Conservation (phyloP, 2,329 filamentous ascomycete genomes). For the Beauveria brongniartii region DNA sequence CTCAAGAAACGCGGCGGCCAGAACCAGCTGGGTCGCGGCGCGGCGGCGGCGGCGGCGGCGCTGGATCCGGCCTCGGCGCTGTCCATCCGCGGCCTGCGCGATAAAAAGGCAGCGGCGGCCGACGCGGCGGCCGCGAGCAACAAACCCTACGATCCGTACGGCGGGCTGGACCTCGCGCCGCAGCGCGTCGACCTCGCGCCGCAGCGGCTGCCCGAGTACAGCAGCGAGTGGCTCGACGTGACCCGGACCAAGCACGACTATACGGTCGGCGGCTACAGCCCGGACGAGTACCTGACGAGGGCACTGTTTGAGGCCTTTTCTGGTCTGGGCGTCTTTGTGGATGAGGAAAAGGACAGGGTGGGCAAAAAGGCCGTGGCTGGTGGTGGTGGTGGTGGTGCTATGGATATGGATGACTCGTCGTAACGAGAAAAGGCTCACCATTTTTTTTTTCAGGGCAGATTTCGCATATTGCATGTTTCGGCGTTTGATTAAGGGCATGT, state of each 20-base stretch:
- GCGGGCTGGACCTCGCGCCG: conserved; percentile 59
- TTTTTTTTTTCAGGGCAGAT: too few relatives aligned
- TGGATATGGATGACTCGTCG: conserved; percentile 43
- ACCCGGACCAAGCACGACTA: conserved; percentile 58
- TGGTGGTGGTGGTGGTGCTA: conserved; percentile 22
- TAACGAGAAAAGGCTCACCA: conserved; percentile 15
- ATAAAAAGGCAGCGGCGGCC: conserved; percentile 34
- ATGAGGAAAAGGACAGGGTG: conserved; percentile 56
- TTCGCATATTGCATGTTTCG: background rate
- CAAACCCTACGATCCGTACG: conserved; percentile 82
- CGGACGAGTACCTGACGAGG: conserved; percentile 72
- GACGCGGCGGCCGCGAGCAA: conserved; percentile 41
- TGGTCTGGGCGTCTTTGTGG: conserved; percentile 79
- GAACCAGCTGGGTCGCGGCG: conserved; percentile 19
- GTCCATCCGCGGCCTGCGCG: conserved; percentile 75
- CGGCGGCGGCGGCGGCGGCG: conserved; percentile 24
- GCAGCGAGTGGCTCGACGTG: conserved; percentile 64
- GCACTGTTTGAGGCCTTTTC: conserved; percentile 85
- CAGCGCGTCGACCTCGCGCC: conserved; percentile 57
- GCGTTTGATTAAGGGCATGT: background rate
- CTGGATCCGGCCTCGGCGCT: conserved; percentile 29
- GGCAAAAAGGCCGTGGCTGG: conserved; percentile 27
- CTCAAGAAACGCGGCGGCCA: conserved; percentile 65
- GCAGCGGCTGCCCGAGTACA: conserved; percentile 53
- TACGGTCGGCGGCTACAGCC: conserved; percentile 72